Evolutionary conservation across 768 basidiomycete species (phyloP), one percentile per base, ranked within the genome.

Genomic region (Lactarius deliciosus): DNA sequence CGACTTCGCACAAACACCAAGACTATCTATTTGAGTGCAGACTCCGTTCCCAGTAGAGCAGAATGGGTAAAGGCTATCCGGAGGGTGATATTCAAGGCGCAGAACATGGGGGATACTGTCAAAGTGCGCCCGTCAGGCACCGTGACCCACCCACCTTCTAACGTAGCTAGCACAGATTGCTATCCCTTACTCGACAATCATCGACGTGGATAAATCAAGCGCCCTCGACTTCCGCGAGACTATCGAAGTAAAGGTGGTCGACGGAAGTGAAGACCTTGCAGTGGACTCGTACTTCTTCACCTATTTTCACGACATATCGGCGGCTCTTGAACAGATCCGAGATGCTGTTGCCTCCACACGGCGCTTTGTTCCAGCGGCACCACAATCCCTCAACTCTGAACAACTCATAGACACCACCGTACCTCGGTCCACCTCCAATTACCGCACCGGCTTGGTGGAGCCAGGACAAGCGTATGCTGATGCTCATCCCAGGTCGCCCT

Each of bases 201-300:
- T 94, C 57, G 94, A 97, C 70, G 89, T 98, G 34, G 95, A 96
- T 67, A 87, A 86, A 73, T 91, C 92, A 9, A 83, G 87, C 1
- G 91, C 91, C 1, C 89, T 98, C 81, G 96, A 98, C 74, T 98
- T 98, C 73, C 95, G 93, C 69, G 95, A 97, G 75, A 96, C 95
- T 0, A 90, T 99, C 66, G 95, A 98, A 78, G 84, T 98, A 70
- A 94, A 94, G 77, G 93, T 95, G 15, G 81, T 92, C 61, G 92
- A 96, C 77, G 89, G 88, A 70, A 85, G 79, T 57, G 92, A 91
- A 66, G 85, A 87, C 68, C 89, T 88, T 72, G 86, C 88, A 1
- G 76, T 91, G 40, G 92, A 94, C 74, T 93, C 92, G 2, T 94
- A 94, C 74, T 97, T 96, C 77, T 96, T 96, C 73, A 94, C 96